phyloP scores from a whole-genome alignment of 768 basidiomycete genomes.

The Podaxis mareebaensis region DNA sequence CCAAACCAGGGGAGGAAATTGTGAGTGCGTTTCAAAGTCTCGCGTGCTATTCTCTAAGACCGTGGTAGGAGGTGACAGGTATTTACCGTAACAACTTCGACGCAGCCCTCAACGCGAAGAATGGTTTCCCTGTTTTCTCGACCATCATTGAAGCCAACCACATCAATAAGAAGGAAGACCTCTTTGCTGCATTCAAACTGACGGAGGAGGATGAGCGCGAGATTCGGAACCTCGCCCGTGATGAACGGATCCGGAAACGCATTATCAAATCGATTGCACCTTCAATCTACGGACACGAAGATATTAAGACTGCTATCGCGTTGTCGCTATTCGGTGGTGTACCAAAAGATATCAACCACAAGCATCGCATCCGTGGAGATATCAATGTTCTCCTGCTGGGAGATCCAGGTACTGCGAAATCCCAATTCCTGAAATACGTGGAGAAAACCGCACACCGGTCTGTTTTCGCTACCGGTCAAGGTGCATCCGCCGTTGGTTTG shows the following conservation, averaged over 20 bases:
- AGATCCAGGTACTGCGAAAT: constrained; percentile 98
- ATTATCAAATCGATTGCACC: constrained; percentile 99
- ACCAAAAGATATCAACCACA: constrained; percentile 93
- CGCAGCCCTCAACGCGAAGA: constrained; percentile 96
- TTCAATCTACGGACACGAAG: constrained; percentile 98
- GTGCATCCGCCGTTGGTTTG: constrained; percentile 96
- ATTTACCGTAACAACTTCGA: constrained; percentile 99
- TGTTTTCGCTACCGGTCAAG: constrained; percentile 98
- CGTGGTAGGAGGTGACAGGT: constrained; percentile 87
- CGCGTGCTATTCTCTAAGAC: constrained; percentile 19
- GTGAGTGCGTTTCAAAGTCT: constrained; percentile 43
- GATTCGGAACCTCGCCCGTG: constrained; percentile 83
- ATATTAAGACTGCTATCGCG: constrained; percentile 97
- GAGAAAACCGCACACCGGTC: constrained; percentile 98
- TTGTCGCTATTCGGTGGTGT: constrained; percentile 95
- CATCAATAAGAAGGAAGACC: constrained; percentile 98
- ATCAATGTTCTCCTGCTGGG: constrained; percentile 96
- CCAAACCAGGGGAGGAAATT: constrained; percentile 98
- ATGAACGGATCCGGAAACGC: constrained; percentile 94
- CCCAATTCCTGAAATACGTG: constrained; percentile 97
- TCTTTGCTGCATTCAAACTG: constrained; percentile 96
- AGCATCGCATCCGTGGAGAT: constrained; percentile 95
- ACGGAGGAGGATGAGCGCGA: constrained; percentile 97
- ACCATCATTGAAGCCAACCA: constrained; percentile 98
- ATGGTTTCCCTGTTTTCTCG: constrained; percentile 99